Conservation (phyloP, 352 stramenopile genomes). For the Phytophthora hibernalis region DNA sequence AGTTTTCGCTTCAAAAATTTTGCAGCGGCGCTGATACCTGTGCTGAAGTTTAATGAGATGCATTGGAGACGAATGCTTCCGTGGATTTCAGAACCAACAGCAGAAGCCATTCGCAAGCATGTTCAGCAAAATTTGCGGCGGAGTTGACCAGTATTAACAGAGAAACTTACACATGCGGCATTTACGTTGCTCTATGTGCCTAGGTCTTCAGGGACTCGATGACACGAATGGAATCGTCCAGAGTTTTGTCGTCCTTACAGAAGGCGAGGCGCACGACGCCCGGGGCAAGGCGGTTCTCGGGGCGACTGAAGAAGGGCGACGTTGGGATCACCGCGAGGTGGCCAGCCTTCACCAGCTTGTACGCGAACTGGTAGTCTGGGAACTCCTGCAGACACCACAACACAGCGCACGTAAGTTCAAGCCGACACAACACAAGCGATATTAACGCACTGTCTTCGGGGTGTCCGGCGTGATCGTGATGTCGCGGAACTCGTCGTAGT, state of each 20-base stretch:
- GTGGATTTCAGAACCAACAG: constrained; percentile 70
- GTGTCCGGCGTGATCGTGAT: constrained; percentile 61
- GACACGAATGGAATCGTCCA: constrained; percentile 86
- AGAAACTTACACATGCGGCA: constrained; percentile 22
- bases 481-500: constrained; percentile 76
- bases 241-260: constrained; percentile 96
- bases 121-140: constrained; percentile 40
- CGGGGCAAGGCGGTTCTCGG: constrained; percentile 80
- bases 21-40: constrained; percentile 57
- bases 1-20: constrained; percentile 86
- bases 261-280: constrained; percentile 93
- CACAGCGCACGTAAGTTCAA: constrained; percentile 1
- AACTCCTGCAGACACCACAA: constrained; percentile 55
- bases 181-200: constrained; percentile 30
- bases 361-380: constrained; percentile 89
- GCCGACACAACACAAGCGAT: constrained; percentile 2
- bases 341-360: constrained; percentile 91
- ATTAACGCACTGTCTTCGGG: constrained; percentile 57
- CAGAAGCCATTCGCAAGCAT: constrained; percentile 57
- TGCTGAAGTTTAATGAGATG: constrained; percentile 86
- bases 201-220: constrained; percentile 65
- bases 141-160: constrained; percentile 18
- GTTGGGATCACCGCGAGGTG: constrained; percentile 95
- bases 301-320: constrained; percentile 92
- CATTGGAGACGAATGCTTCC: constrained; percentile 89